phyloP scores from a whole-genome alignment of 805 yeast genomes.

The Candida palmyrensis region DNA sequence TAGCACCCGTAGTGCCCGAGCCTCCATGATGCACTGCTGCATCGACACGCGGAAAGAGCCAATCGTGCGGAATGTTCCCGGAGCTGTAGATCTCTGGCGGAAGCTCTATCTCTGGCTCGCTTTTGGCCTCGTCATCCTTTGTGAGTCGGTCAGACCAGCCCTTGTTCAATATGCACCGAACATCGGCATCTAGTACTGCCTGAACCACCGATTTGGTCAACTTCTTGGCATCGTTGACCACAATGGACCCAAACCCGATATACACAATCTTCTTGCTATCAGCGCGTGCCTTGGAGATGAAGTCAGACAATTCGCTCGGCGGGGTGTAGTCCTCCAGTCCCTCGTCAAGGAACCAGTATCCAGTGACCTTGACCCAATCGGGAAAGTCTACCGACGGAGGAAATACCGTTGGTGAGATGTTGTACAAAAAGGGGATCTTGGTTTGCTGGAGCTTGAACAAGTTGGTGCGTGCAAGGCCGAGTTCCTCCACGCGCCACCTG shows the following conservation, averaged over 20 bases:
- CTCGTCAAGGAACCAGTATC: constrained; percentile 90
- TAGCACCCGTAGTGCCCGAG: constrained; percentile 93
- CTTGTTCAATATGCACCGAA: constrained; percentile 80
- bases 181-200: constrained; percentile 76
- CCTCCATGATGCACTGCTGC: constrained; percentile 98
- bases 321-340: constrained; percentile 49
- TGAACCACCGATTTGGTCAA: constrained; percentile 74
- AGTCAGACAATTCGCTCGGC: constrained; percentile 49
- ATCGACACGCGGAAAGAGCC: constrained; percentile 86
- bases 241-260: constrained; percentile 95
- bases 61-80: constrained; percentile 84
- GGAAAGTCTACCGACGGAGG: constrained; percentile 93
- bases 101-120: constrained; percentile 37
- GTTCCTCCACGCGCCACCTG: constrained; percentile 71
- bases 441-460: constrained; percentile 67
- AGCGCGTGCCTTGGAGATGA: constrained; percentile 55
- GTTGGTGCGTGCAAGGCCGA: constrained; percentile 64
- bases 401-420: constrained; percentile 80
- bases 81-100: constrained; percentile 67
- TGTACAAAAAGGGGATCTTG: constrained; percentile 83
- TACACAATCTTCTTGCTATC: constrained; percentile 73
- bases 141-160: constrained; percentile 88
- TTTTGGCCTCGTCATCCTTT: constrained; percentile 21
- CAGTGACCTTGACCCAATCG: constrained; percentile 94
- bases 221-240: constrained; percentile 75